Percentiles rank a stretch among this genome's conserved stretches.
phyloP scores from a whole-genome alignment of 2,329 filamentous ascomycete genomes.

The Cordyceps militaris region DNA sequence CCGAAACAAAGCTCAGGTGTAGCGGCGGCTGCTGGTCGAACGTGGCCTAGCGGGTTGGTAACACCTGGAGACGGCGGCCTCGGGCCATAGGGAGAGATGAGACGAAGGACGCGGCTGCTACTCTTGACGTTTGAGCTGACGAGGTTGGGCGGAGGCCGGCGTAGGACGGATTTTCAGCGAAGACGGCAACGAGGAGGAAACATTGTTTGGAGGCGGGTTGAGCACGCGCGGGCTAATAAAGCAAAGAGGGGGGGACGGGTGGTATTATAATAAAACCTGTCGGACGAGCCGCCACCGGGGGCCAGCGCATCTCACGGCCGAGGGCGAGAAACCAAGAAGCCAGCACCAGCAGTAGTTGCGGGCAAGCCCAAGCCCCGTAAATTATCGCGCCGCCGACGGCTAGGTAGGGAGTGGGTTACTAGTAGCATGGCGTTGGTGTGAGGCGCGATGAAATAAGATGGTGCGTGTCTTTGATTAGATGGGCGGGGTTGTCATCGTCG shows the following conservation, averaged over 20 bases:
- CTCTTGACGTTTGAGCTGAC: background rate
- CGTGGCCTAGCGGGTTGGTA: background rate
- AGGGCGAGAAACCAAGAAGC: too few species aligned
- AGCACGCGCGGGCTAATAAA: too few species aligned
- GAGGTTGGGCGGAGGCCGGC: too few species aligned
- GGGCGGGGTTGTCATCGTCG: background rate
- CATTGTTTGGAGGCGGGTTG: background rate
- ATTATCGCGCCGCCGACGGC: too few species aligned
- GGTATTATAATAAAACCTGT: background rate
- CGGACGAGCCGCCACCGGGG: too few species aligned
- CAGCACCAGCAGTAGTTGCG: too few species aligned
- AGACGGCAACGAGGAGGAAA: background rate
- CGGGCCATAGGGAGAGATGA: background rate
- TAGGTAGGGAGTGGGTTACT: too few species aligned
- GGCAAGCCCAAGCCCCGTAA: background rate
- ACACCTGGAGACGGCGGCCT: background rate
- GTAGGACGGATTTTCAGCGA: too few species aligned
- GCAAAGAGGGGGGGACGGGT: background rate
- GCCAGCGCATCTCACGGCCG: background rate
- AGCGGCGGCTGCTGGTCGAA: background rate
- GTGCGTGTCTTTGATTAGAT: background rate
- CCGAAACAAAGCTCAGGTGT: background rate
- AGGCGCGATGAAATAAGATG: background rate
- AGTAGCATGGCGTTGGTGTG: too few species aligned
- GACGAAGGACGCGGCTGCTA: slow-evolving; percentile 4